These are phyloP conservation scores for Ascochyta clinopodiicola DNA, from an alignment of 2,329 filamentous ascomycete genomes.

Conservation along the genomic window DNA sequence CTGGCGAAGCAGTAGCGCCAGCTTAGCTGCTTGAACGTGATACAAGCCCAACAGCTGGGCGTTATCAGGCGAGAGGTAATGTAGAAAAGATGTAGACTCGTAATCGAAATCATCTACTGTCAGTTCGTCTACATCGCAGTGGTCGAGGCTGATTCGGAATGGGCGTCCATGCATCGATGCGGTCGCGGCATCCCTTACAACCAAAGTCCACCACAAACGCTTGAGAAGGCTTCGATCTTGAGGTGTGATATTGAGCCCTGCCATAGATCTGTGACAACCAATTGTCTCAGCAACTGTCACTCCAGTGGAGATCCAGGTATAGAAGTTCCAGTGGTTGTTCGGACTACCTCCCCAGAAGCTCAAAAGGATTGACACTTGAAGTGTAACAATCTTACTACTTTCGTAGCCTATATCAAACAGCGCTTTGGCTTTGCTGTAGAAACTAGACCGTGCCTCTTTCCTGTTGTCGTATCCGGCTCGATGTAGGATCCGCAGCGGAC, in stretches of 20 bases:
- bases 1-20: conserved; percentile 12
- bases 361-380: conserved; percentile 3
- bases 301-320: conserved; percentile 12
- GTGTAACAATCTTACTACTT: conserved; percentile 8
- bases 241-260: conserved; percentile 6
- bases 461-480: conserved; percentile 5
- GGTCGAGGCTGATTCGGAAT: conserved; percentile 13
- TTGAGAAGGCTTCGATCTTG: conserved; percentile 12
- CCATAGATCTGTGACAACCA: conserved; percentile 12
- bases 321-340: conserved; percentile 15
- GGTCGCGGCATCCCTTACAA: conserved; percentile 7
- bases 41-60: conserved; percentile 4
- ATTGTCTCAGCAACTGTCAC: conserved; percentile 11
- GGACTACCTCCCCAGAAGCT: conserved; percentile 13
- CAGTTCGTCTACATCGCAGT: conserved; percentile 9
- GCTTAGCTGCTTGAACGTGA: conserved; percentile 4
- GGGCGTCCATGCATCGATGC: conserved; percentile 14
- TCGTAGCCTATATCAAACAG: conserved; percentile 11
- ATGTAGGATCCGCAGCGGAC: conserved; percentile 7
- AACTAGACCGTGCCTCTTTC: conserved; percentile 1
- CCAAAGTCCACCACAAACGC: conserved; percentile 9
- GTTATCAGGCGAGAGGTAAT: background rate
- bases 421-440: conserved; percentile 8
- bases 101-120: conserved; percentile 4
- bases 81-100: background rate